A percentile compares a stretch with the other conserved stretches of the same genome.
phyloP scores from a whole-genome alignment of 768 basidiomycete species.

The Lentinula sp. region DNA sequence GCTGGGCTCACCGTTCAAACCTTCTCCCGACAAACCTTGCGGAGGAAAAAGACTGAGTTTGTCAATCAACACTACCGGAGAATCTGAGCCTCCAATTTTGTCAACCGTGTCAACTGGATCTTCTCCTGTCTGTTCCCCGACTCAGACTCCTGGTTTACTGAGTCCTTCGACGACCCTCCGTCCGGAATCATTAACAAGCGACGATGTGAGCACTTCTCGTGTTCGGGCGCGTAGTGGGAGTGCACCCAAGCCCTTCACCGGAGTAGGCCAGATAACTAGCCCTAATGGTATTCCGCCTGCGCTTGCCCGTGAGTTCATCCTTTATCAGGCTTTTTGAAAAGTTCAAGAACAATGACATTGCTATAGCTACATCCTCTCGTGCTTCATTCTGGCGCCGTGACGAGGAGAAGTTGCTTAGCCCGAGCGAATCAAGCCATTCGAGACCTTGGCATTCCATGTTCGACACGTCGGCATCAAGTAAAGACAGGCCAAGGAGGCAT shows the following conservation, averaged over 20 bases:
- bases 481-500: not conserved
- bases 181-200: not conserved
- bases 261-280: not conserved
- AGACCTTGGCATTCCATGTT: slow-evolving; percentile 2
- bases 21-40: not conserved
- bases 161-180: not conserved
- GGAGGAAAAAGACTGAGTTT: not conserved
- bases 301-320: not conserved
- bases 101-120: not conserved
- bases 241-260: not conserved
- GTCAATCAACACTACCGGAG: not conserved
- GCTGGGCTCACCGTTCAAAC: not conserved
- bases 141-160: not conserved
- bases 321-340: not conserved
- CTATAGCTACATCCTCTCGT: not conserved
- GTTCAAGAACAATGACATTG: not conserved
- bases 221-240: not conserved
- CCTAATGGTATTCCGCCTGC: not conserved
- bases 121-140: not conserved
- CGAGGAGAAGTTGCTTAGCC: not conserved
- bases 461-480: not conserved
- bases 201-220: not conserved
- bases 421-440: not conserved
- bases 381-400: not conserved
- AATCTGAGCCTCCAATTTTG: not conserved